A percentile compares a stretch with the other conserved stretches of the same genome.
phyloP scores from a whole-genome alignment of 441 rosid genomes.

The Geranium incanum region DNA sequence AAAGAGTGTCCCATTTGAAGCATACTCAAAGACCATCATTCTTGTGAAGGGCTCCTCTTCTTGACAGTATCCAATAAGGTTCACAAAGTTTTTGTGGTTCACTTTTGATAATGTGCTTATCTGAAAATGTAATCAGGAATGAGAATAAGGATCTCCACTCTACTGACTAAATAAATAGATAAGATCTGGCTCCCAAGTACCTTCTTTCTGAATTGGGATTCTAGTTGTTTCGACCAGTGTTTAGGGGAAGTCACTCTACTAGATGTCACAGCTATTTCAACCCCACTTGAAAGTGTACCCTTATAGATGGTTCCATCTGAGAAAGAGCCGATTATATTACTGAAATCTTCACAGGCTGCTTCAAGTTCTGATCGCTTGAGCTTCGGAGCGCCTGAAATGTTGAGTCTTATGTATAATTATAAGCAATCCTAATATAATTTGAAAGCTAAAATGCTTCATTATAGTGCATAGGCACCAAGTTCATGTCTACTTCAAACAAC shows the following conservation, averaged over 20 bases:
- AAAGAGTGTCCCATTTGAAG: constrained; percentile 86
- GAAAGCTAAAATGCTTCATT: neutral
- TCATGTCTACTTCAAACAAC: neutral
- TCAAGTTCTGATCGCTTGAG: constrained; percentile 77
- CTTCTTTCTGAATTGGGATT: constrained; percentile 67
- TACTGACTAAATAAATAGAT: neutral
- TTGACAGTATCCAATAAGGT: constrained; percentile 77
- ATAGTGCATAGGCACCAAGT: neutral
- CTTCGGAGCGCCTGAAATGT: constrained; percentile 61
- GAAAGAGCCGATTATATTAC: constrained; percentile 76
- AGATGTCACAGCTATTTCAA: constrained; percentile 81
- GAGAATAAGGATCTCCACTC: neutral
- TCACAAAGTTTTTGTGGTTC: constrained; percentile 88
- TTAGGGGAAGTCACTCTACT: constrained; percentile 35
- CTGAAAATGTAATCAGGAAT: constrained; percentile 35
- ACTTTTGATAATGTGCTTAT: constrained; percentile 67
- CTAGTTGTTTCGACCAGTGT: constrained; percentile 63
- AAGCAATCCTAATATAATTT: neutral
- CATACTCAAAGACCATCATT: constrained; percentile 92
- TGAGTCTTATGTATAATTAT: constrained; percentile 13
- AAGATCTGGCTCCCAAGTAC: constrained; percentile 28
- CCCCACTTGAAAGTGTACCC: constrained; percentile 87
- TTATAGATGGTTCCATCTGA: constrained; percentile 74
- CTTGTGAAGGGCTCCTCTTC: constrained; percentile 76
- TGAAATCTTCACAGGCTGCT: constrained; percentile 96